Base-by-base conservation (phyloP, 495 filamentous ascomycete species). In the Schizothecium vesticola region DNA sequence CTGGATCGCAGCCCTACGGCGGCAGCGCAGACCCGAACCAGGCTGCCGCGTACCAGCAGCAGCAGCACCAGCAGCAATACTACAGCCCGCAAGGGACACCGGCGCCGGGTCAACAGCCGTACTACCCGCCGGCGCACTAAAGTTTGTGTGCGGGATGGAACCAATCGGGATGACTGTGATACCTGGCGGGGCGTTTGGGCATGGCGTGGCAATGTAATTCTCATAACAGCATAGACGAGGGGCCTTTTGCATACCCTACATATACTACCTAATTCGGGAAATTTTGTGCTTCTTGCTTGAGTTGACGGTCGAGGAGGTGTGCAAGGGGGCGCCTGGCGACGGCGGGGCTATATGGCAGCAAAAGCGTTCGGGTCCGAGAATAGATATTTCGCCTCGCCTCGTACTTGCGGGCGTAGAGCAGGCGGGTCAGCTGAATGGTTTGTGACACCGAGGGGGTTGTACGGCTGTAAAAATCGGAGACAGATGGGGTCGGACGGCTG, bases 41-140 rank as follows among this genome's bases (percentile, higher is more conserved):
- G 13, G 28, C 61, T 63, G 59, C n/a, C 29, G 8, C 63, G 36
- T 64, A 66, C 21, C 56, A 31, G 25, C 70, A 43, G 33, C 33
- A 67, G 22, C 63, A 64, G 3, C 43, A n/a, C n/a, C n/a, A 61
- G 64, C 57, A 57, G 57, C 56, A 43, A 28, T 51, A 62, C 0
- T 66, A 71, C 56, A 71, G 63, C 63, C 71, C 71, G 3, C 66
- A 69, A 51, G 67, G 67, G 4, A 68, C 69, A 22, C 72, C 72
- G 1, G 67, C 67, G n/a, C 68, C 56, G 57, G 69, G 67, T 2
- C 71, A 51, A n/a, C 59, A 74, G 65, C 67, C 65, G 56, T 72
- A 74, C 22, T 64, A 74, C 21, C 72, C 70, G 19, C 72, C 70
- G 56, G 22, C 56, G 9, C 66, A 68, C 31, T 67, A 57, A 56